Conservation (phyloP, 2,329 filamentous ascomycete genomes). For the Chaetomiaceae sp. region DNA sequence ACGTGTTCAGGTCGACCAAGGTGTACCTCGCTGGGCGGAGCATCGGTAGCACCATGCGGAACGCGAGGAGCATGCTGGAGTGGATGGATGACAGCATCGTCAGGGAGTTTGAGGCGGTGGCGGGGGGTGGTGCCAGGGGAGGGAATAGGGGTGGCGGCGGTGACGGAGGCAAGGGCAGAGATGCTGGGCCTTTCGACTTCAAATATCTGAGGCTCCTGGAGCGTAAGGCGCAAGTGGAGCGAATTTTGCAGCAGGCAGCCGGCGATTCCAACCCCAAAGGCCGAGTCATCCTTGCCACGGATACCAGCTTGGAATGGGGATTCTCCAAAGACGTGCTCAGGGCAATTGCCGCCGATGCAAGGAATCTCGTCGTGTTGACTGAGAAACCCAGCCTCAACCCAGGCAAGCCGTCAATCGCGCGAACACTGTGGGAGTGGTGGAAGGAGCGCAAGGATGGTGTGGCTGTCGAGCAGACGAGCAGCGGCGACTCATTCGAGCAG, state of each 20-base stretch:
- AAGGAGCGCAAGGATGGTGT: slow-evolving; percentile 61
- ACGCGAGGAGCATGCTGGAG: slow-evolving; percentile 91
- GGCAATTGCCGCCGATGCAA: slow-evolving; percentile 65
- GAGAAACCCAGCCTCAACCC: slow-evolving; percentile 56
- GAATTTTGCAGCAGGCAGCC: slow-evolving; percentile 47
- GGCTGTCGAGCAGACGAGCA: slow-evolving; percentile 48
- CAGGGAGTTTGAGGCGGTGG: slow-evolving; percentile 76
- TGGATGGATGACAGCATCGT: slow-evolving; percentile 99
- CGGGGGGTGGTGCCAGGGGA: slow-evolving; percentile 45
- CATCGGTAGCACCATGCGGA: slow-evolving; percentile 79
- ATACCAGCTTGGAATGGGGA: slow-evolving; percentile 87
- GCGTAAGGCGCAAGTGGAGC: slow-evolving; percentile 70
- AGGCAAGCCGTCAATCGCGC: slow-evolving; percentile 55
- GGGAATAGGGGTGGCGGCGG: slow-evolving; percentile 41
- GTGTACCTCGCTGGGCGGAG: slow-evolving; percentile 83
- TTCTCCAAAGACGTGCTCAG: slow-evolving; percentile 79
- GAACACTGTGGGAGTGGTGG: slow-evolving; percentile 75
- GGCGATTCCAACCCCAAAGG: slow-evolving; percentile 42
- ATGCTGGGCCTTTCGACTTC: slow-evolving; percentile 79
- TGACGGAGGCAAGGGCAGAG: slow-evolving; percentile 43
- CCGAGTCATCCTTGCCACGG: slow-evolving; percentile 83
- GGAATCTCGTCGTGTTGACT: slow-evolving; percentile 82
- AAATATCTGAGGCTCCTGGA: slow-evolving; percentile 78
- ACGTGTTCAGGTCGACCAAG: slow-evolving; percentile 47
- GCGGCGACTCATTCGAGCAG: slow-evolving; percentile 56